Evolutionary conservation across 495 filamentous ascomycete species (phyloP).

Genomic region (Trichoderma orchidacearum): DNA sequence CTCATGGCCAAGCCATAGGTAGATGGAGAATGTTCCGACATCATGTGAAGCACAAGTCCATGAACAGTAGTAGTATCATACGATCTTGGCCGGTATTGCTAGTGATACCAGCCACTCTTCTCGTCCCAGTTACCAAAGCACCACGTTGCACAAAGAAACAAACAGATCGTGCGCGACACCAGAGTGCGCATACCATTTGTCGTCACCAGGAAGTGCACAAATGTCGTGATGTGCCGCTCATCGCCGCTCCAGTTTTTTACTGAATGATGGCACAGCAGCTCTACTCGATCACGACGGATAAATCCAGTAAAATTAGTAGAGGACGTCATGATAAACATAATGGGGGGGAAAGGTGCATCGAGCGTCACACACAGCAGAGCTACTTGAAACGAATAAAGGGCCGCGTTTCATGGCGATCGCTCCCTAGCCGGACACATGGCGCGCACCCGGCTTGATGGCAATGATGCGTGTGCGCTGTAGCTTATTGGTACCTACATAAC

Average conservation of each 20-base stretch:
- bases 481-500: not conserved
- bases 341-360: not conserved
- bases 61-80: too few relatives aligned
- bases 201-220: not conserved
- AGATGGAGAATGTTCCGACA: too few relatives aligned
- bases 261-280: not conserved
- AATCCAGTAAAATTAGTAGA: not conserved
- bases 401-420: too few relatives aligned
- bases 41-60: too few relatives aligned
- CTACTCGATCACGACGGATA: not conserved
- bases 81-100: too few relatives aligned
- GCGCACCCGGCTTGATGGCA: too few relatives aligned
- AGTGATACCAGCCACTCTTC: not conserved
- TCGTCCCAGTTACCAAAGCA: not conserved
- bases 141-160: not conserved
- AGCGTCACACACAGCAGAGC: not conserved
- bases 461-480: not conserved
- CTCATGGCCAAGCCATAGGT: not conserved
- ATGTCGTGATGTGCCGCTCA: not conserved
- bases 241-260: not conserved
- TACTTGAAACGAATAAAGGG: not conserved
- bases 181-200: too few relatives aligned
- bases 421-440: not conserved
- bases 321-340: not conserved
- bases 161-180: too few relatives aligned